Percentiles rank a stretch among this genome's conserved stretches.
Evolutionary conservation across 129 eudicot species (phyloP).

Genomic region (Centaurea solstitialis): DNA sequence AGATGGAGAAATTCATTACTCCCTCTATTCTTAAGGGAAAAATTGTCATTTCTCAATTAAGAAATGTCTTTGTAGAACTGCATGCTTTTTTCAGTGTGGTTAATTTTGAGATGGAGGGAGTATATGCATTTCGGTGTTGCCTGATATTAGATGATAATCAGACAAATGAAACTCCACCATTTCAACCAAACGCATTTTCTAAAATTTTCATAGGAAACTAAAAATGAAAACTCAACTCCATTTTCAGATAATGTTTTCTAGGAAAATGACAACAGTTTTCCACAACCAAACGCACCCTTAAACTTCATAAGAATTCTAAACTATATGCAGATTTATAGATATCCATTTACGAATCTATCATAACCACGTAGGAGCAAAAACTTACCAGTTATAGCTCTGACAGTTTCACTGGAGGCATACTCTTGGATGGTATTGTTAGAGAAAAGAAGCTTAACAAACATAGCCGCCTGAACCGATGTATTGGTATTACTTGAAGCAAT

Average conservation of each 20-base stretch:
- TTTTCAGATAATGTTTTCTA: no score
- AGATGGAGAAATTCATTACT: neutral
- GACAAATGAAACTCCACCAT: no score
- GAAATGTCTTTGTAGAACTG: neutral
- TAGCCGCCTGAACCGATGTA: conserved; percentile 95
- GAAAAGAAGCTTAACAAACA: conserved; percentile 91
- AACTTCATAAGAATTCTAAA: neutral
- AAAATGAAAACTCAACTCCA: no score
- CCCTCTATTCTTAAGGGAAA: neutral
- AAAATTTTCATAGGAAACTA: no score
- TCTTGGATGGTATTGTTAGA: conserved; percentile 95
- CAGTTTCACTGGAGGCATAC: conserved; percentile 98
- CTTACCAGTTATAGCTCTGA: conserved; percentile 96
- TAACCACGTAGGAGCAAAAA: conserved; percentile 1
- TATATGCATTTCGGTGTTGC: neutral
- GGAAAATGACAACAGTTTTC: no score
- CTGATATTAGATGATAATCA: neutral
- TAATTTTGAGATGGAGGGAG: neutral
- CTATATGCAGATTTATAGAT: conserved; percentile 10
- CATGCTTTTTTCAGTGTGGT: neutral
- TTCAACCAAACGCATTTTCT: no score
- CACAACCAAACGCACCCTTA: no score
- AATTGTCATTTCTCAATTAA: neutral
- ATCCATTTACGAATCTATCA: conserved; percentile 3
- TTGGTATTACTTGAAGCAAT: conserved; percentile 89